Evolutionary conservation across 1,139 yeast species (phyloP).

Genomic region (Yamadazyma pseudoaaseri): DNA sequence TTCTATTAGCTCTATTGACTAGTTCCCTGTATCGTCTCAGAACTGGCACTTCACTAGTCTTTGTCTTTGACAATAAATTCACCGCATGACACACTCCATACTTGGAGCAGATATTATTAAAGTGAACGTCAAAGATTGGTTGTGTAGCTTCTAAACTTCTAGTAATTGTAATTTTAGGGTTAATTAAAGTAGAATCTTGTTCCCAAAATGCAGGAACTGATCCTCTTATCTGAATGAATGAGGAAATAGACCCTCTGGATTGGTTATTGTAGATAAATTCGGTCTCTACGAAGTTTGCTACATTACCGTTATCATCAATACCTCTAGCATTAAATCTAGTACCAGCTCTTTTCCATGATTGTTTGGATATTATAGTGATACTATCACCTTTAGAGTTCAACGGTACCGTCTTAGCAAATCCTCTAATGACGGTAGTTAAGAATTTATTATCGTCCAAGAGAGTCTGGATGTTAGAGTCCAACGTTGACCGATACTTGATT

Average conservation of each 20-base stretch:
- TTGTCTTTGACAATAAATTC: slow-evolving; percentile 72
- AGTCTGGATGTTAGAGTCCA: slow-evolving; percentile 57
- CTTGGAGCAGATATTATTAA: slow-evolving; percentile 61
- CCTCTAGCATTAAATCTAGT: slow-evolving; percentile 94
- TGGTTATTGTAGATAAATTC: slow-evolving; percentile 69
- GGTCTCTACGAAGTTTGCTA: slow-evolving; percentile 95
- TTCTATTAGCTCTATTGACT: slow-evolving; percentile 38
- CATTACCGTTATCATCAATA: slow-evolving; percentile 91
- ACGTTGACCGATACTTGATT: slow-evolving; percentile 66
- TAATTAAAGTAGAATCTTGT: slow-evolving; percentile 82
- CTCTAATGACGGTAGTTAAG: slow-evolving; percentile 87
- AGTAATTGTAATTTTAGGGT: slow-evolving; percentile 83
- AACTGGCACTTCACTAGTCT: slow-evolving; percentile 73
- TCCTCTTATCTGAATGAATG: slow-evolving; percentile 88
- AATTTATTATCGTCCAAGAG: slow-evolving; percentile 74
- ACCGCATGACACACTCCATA: slow-evolving; percentile 89
- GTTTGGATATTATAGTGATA: slow-evolving; percentile 83
- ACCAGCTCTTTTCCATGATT: slow-evolving; percentile 95
- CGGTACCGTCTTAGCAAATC: slow-evolving; percentile 81
- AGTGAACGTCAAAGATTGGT: slow-evolving; percentile 83
- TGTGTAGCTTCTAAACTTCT: slow-evolving; percentile 90
- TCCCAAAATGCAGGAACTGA: slow-evolving; percentile 98
- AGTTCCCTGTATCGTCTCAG: slow-evolving; percentile 67
- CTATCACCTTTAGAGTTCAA: slow-evolving; percentile 54
- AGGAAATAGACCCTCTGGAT: slow-evolving; percentile 49